A percentile compares a stretch with the other conserved stretches of the same genome.
Evolutionary conservation across 2,329 filamentous ascomycete genomes (phyloP).

Genomic region (Xylaria hypoxylon): DNA sequence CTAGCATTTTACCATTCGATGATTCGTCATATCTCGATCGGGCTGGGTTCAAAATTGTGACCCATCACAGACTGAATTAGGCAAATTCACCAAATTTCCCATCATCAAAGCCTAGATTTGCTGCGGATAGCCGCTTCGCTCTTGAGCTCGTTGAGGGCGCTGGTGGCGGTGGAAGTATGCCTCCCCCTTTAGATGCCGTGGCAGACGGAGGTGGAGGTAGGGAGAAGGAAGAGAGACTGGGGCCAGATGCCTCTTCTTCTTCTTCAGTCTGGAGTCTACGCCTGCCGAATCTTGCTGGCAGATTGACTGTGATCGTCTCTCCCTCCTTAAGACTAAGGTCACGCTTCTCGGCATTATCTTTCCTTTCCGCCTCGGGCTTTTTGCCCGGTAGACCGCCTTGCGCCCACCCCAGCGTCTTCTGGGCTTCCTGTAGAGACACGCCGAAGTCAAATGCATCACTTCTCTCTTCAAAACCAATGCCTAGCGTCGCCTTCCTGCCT

Average conservation of each 20-base stretch:
- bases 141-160: constrained; percentile 65
- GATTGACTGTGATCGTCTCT: constrained; percentile 86
- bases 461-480: constrained; percentile 88
- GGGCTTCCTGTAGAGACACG: constrained; percentile 81
- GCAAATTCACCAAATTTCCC: constrained; percentile 89
- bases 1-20: constrained; percentile 26
- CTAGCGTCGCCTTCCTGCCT: constrained; percentile 81
- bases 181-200: constrained; percentile 47
- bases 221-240: constrained; percentile 70
- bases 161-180: constrained; percentile 70
- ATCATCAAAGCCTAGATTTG: constrained; percentile 85
- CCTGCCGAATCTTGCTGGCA: constrained; percentile 69
- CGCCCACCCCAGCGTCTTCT: constrained; percentile 75
- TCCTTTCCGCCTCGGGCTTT: constrained; percentile 53
- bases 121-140: constrained; percentile 66
- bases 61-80: constrained; percentile 46
- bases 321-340: constrained; percentile 91
- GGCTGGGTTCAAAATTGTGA: constrained; percentile 22
- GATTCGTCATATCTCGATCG: constrained; percentile 16
- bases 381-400: constrained; percentile 53
- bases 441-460: constrained; percentile 88
- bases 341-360: constrained; percentile 66
- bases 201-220: constrained; percentile 76
- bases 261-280: constrained; percentile 56
- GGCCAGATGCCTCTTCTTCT: constrained; percentile 38